phyloP scores from a whole-genome alignment of 306 rosid species.

The Datisca glomerata region DNA sequence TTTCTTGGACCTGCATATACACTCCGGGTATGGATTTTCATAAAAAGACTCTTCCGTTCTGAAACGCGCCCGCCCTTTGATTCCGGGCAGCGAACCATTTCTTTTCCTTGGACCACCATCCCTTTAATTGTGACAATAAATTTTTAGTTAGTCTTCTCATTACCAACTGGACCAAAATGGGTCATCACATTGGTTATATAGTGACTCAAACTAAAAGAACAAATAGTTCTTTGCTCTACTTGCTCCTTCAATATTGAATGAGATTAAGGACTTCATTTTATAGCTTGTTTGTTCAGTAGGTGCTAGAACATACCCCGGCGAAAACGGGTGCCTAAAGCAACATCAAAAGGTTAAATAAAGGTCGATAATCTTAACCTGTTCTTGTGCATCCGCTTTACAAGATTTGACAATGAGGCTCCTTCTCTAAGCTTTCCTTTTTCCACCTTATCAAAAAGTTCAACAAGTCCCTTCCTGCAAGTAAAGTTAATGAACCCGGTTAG shows the following conservation, averaged over 20 bases:
- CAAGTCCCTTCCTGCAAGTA: slow-evolving; percentile 66
- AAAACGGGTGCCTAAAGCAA: too few species aligned
- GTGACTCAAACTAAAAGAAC: too few species aligned
- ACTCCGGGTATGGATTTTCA: slow-evolving; percentile 87
- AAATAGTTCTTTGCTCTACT: too few species aligned
- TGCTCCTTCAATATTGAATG: too few species aligned
- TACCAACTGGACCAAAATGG: background rate
- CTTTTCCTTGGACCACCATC: slow-evolving; percentile 89
- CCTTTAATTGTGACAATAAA: slow-evolving; percentile 27
- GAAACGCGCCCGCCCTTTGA: slow-evolving; percentile 73
- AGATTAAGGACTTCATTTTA: too few species aligned
- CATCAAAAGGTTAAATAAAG: background rate
- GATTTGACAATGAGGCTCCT: slow-evolving; percentile 36
- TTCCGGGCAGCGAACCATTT: slow-evolving; percentile 46
- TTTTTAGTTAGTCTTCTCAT: slow-evolving; percentile 5
- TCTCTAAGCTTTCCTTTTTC: slow-evolving; percentile 49
- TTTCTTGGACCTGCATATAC: slow-evolving; percentile 57
- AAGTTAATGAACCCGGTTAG: background rate
- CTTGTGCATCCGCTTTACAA: slow-evolving; percentile 58
- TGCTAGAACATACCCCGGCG: too few species aligned
- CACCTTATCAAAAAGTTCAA: slow-evolving; percentile 60
- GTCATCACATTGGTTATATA: too few species aligned
- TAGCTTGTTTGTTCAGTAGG: too few species aligned
- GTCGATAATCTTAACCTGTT: slow-evolving; percentile 32
- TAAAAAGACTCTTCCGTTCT: slow-evolving; percentile 82